Evolutionary conservation across 306 rosid species (phyloP).

Genomic region (Lathyrus oleraceus): DNA sequence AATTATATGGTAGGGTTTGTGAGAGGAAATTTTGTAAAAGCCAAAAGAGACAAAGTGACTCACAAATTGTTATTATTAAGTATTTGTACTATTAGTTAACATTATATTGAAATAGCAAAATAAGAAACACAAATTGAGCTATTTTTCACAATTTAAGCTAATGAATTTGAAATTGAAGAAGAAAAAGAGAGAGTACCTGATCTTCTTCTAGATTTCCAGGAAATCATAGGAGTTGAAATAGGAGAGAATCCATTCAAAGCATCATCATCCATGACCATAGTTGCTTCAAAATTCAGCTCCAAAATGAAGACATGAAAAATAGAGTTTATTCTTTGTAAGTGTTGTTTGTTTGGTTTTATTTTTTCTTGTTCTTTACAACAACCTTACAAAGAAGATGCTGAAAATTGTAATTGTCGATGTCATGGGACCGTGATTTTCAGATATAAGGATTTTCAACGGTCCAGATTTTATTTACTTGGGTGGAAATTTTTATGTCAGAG

Average conservation of each 20-base stretch:
- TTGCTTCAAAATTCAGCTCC: background rate
- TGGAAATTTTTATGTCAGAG: constrained; percentile 41
- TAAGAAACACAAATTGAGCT: background rate
- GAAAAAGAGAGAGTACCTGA: constrained; percentile 53
- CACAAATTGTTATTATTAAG: background rate
- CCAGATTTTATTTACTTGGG: constrained; percentile 51
- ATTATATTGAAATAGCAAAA: constrained; percentile 4
- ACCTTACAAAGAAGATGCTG: constrained; percentile 40
- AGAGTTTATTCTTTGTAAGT: constrained; percentile 10
- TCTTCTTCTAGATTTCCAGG: constrained; percentile 88
- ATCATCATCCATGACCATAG: constrained; percentile 50
- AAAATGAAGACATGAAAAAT: background rate
- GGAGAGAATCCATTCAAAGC: constrained; percentile 73
- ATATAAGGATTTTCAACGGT: constrained; percentile 42
- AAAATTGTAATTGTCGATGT: constrained; percentile 24
- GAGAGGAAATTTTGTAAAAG: background rate
- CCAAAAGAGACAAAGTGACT: background rate
- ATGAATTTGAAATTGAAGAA: background rate
- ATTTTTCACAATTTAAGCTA: background rate
- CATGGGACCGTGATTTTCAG: constrained; percentile 35
- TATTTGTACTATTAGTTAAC: background rate
- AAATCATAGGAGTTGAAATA: constrained; percentile 61
- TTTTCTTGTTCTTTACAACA: constrained; percentile 35
- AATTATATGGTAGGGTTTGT: background rate
- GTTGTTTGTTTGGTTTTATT: background rate